phyloP scores from a whole-genome alignment of 768 basidiomycete genomes.

The Kwoniella sp. region DNA sequence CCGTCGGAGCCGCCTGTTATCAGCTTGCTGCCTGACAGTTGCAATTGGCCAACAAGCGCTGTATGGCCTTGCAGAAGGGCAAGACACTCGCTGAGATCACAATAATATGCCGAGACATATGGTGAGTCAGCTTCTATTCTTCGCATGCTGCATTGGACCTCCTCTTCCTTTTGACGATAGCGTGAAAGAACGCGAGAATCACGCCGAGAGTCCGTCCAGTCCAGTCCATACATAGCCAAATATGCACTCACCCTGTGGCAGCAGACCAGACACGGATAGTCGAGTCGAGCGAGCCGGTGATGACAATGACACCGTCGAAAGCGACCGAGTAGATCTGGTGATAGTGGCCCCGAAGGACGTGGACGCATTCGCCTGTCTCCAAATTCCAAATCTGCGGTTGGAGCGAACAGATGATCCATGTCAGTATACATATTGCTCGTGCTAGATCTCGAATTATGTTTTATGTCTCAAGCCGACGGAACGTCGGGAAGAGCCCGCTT shows the following conservation, averaged over 20 bases:
- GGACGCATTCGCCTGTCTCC: slow-evolving; percentile 83
- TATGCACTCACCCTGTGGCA: slow-evolving; percentile 70
- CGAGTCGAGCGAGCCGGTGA: slow-evolving; percentile 89
- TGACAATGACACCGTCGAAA: slow-evolving; percentile 79
- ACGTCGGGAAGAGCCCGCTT: too few relatives aligned
- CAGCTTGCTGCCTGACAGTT: slow-evolving; percentile 67
- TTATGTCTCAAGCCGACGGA: too few relatives aligned
- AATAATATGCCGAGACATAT: background rate
- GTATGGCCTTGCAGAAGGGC: slow-evolving; percentile 90
- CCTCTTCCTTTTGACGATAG: slow-evolving; percentile 72
- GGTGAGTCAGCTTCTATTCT: background rate
- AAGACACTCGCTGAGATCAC: slow-evolving; percentile 70
- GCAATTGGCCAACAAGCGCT: slow-evolving; percentile 86
- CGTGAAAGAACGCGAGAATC: slow-evolving; percentile 63
- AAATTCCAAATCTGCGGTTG: slow-evolving; percentile 78
- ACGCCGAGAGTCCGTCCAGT: slow-evolving; percentile 60
- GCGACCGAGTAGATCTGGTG: slow-evolving; percentile 90
- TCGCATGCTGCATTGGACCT: background rate
- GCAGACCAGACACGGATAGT: slow-evolving; percentile 90
- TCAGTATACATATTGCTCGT: too few relatives aligned
- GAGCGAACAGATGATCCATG: background rate
- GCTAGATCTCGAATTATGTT: too few relatives aligned
- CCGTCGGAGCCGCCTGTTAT: slow-evolving; percentile 89
- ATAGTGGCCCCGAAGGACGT: slow-evolving; percentile 77
- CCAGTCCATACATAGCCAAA: background rate